Percentiles rank a stretch among this genome's conserved stretches.
These are phyloP conservation scores for Salix udensis DNA, from an alignment of 345 rosid genomes.

Conservation along the genomic window DNA sequence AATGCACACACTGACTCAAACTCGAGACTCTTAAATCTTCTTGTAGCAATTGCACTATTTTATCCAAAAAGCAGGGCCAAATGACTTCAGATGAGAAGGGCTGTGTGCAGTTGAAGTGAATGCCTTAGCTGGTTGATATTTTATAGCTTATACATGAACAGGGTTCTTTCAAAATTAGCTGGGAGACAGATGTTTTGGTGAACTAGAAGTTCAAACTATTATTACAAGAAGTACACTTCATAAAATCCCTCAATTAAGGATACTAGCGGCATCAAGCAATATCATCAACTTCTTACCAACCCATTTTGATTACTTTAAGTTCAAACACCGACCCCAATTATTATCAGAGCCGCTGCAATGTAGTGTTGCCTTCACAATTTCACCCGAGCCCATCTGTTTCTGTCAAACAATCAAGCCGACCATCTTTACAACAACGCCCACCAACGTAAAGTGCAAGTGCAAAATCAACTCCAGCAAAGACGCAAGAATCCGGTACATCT, in stretches of 20 bases:
- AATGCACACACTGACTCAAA: too few species aligned
- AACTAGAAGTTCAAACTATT: background rate
- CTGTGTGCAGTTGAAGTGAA: background rate
- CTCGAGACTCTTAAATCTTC: slow-evolving; percentile 28
- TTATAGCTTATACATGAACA: background rate
- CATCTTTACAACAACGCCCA: background rate
- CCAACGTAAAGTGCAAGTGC: background rate
- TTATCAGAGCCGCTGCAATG: background rate
- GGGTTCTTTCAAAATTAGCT: background rate
- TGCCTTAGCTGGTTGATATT: background rate
- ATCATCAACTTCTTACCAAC: background rate
- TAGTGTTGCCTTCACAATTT: background rate
- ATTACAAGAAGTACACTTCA: background rate
- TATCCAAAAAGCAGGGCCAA: background rate
- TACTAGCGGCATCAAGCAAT: background rate
- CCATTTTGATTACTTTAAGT: background rate
- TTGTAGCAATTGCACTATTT: slow-evolving; percentile 70
- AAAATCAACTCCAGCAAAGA: background rate
- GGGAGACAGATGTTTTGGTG: background rate
- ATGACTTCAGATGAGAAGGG: background rate
- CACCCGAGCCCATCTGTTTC: background rate
- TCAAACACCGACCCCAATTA: background rate
- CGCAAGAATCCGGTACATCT: background rate
- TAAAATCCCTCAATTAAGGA: background rate
- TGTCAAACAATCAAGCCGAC: background rate